Conservation (phyloP, 2,329 filamentous ascomycete species). For the Aureobasidium melanogenum region DNA sequence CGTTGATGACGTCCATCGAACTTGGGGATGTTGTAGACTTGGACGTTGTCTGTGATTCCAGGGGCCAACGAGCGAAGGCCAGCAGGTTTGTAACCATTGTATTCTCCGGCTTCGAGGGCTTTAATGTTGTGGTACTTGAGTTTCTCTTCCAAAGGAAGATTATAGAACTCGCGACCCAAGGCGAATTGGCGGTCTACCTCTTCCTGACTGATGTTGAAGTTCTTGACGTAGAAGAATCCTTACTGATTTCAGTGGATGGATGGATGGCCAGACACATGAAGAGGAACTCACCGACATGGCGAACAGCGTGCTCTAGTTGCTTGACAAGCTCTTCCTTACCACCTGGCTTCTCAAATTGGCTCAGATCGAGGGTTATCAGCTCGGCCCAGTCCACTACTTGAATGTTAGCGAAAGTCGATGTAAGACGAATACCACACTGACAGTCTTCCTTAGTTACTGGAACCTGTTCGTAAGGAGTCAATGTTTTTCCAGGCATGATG, state of each 20-base stretch:
- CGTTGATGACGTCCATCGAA: constrained; percentile 25
- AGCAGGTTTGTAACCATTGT: constrained; percentile 20
- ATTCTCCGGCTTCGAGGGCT: constrained; percentile 23
- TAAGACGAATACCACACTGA: neutral
- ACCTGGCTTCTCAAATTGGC: constrained; percentile 44
- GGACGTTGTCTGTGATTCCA: constrained; percentile 40
- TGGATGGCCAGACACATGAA: too few species aligned
- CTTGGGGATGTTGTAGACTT: constrained; percentile 54
- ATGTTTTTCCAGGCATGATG: constrained; percentile 15
- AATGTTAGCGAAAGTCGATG: neutral
- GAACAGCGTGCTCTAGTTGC: constrained; percentile 47
- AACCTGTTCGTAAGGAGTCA: constrained; percentile 24
- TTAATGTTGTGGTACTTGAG: constrained; percentile 39
- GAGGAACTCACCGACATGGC: constrained; percentile 6
- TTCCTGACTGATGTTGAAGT: constrained; percentile 53
- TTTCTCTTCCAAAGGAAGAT: constrained; percentile 50
- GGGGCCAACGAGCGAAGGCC: constrained; percentile 4
- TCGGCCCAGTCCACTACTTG: constrained; percentile 39
- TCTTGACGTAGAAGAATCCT: constrained; percentile 56
- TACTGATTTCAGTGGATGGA: neutral
- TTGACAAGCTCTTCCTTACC: constrained; percentile 47
- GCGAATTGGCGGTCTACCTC: constrained; percentile 54
- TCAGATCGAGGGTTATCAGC: constrained; percentile 49
- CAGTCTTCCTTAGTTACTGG: constrained; percentile 25
- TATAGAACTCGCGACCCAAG: constrained; percentile 50